Conservation (phyloP, 371 early-diverging fungal species). For the Haplosporangium sp. region DNA sequence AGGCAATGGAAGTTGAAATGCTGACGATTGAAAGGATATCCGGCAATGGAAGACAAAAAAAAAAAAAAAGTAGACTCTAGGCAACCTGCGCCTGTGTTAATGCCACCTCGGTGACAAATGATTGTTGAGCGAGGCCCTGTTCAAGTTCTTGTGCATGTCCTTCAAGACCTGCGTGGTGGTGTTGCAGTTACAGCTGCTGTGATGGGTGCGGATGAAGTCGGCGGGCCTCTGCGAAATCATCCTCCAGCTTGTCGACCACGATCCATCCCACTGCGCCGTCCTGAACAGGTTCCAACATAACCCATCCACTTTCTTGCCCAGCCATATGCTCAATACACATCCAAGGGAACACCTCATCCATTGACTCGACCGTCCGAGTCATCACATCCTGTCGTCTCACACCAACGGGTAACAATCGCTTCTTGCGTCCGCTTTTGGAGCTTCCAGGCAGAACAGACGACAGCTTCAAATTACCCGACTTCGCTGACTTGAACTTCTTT, state of each 20-base stretch:
- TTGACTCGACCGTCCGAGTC: conserved; percentile 44
- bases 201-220: no score
- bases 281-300: conserved; percentile 49
- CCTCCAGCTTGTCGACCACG: conserved; percentile 42
- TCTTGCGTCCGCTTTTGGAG: conserved; percentile 20
- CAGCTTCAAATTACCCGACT: conserved; percentile 9
- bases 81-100: no score
- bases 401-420: conserved; percentile 32
- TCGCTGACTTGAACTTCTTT: conserved; percentile 24
- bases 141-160: no score
- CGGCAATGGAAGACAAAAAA: no score
- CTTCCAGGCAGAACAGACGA: neutral
- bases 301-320: conserved; percentile 51
- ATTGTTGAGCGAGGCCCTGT: no score
- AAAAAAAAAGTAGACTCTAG: no score
- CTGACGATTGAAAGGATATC: no score
- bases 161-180: no score
- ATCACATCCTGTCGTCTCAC: conserved; percentile 46
- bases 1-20: no score
- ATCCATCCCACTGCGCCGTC: conserved; percentile 54
- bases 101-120: no score
- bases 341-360: conserved; percentile 56
- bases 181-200: no score
- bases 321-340: conserved; percentile 56
- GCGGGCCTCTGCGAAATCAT: neutral